Base-by-base conservation (phyloP, 1,284 basidiomycete genomes). In the Trametes pubescens region DNA sequence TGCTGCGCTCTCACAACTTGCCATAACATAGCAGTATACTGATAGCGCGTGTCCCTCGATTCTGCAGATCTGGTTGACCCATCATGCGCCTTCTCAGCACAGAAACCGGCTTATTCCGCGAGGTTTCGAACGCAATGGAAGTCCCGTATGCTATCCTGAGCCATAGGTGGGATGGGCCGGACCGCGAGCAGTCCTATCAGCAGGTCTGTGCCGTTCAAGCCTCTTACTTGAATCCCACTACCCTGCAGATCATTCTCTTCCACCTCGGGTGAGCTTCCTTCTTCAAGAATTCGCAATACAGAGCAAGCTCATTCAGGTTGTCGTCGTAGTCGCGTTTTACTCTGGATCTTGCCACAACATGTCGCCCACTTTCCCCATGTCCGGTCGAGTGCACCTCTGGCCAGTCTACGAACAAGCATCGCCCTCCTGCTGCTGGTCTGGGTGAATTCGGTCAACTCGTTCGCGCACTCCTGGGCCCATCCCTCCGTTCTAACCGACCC, bases 81-180 rank as follows among this genome's bases (percentile, higher is more conserved):
- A 24, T 6, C 5, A 53, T 53, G 51, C 35, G 51, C 22, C 32
- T 53, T 9, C 51, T 53, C 24, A 35, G 38, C 22, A 53, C 51
- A 3, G 37, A 53, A 16, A 53, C 35, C 13, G 51, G 51, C 2
- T 35, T 37, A 11, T 53, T 53, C 6, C 21, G 24, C 4, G 37
- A 53, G 21, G 38, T 53, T 24, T 32, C 51, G 34, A 52, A 52
- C 29, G 18, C 29, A 10, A 32, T 26, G 26, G 32, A 57, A 22
- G 43, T 26, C 5, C 24, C 44, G 21, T 47, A 47, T 16, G 44
- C 44, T 1, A 24, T 47, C 44, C 22, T 47, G 44, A 47, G 44
- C 24, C 44, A 47, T 26, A 22, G 44, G 11, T 47, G 44, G 44
- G 21, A 47, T 9, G 44, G 22, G 3, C 40, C 40, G 40, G 9